Base-by-base conservation (phyloP, 2,329 filamentous ascomycete species). In the Talaromyces sp. region DNA sequence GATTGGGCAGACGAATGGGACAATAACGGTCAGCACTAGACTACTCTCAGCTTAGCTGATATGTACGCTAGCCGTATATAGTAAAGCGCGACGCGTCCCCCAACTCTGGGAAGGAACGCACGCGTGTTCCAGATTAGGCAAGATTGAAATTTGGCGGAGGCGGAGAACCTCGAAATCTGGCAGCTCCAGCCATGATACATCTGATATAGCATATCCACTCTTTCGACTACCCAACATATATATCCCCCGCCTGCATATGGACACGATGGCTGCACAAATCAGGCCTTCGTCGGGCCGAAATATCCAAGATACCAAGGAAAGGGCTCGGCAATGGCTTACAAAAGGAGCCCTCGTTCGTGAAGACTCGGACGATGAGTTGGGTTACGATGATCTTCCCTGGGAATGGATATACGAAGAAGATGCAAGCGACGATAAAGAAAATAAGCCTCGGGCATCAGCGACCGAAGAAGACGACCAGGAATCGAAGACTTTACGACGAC, bases 311-410 rank as follows among this genome's bases (percentile, higher is more conserved):
- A 69, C 71, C 42, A 70, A 69, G 54, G 73, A 77, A 66, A 74
- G 74, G 35, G 77, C 79, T 48, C 79, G 77, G 64, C 74, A 77
- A 69, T 81, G 80, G 71, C 80, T 88, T 63, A 83, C 77, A 64
- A 86, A 75, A 67, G 85, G 86, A 52, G 88, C 88, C 33, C 81
- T 92, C 11, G 77, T 81, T 6, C 83, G 89, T 69, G 90, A 95
- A 65, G 89, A 96, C 73, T 96, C 91, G 0, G 92, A 96, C 73
- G 92, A 96, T 75, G 93, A 96, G 74, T 84, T 96, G 25, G 89
- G 87, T 31, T 81, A 84, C 39, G 87, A 90, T 57, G 89, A 92
- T 69, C 78, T 83, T 52, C 85, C 88, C 0, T 95, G 91, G 91
- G 84, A 91, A 77, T 93, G 90, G 89, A 84, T 93, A 50, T 92